phyloP scores from a whole-genome alignment of 176 grass and related monocot species.

The Carex littledalei region DNA sequence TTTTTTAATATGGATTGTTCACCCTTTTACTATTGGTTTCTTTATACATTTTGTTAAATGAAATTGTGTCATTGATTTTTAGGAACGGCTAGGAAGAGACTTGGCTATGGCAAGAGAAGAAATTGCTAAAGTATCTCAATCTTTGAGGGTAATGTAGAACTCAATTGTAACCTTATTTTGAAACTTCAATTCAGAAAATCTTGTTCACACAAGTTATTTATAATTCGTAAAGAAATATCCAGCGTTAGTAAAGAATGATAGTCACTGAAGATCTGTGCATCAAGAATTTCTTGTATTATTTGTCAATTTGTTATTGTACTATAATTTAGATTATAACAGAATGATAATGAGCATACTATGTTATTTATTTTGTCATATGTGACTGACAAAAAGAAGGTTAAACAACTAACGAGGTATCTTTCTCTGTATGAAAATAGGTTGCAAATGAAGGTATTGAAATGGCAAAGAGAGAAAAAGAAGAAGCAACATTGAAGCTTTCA shows the following conservation, averaged over 20 bases:
- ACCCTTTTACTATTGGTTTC: not conserved
- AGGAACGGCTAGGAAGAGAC: slow-evolving; percentile 86
- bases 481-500: slow-evolving; percentile 47
- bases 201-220: slow-evolving; percentile 15
- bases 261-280: not conserved
- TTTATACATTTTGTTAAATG: not conserved
- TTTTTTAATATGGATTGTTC: slow-evolving; percentile 9
- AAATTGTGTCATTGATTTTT: slow-evolving; percentile 16
- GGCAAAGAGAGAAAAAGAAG: slow-evolving; percentile 68
- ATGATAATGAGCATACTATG: not conserved
- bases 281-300: not conserved
- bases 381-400: not conserved
- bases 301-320: not conserved
- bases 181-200: not conserved
- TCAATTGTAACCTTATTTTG: slow-evolving; percentile 20
- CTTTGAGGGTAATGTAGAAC: slow-evolving; percentile 56
- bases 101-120: slow-evolving; percentile 78
- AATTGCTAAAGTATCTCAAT: slow-evolving; percentile 63
- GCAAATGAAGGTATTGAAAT: slow-evolving; percentile 68
- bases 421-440: slow-evolving; percentile 30
- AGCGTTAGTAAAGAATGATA: not conserved
- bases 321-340: not conserved
- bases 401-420: not conserved
- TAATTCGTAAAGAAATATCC: slow-evolving; percentile 12
- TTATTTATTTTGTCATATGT: not conserved